Evolutionary conservation across 495 filamentous ascomycete species (phyloP).

Genomic region (Aspergillus bridgeri): DNA sequence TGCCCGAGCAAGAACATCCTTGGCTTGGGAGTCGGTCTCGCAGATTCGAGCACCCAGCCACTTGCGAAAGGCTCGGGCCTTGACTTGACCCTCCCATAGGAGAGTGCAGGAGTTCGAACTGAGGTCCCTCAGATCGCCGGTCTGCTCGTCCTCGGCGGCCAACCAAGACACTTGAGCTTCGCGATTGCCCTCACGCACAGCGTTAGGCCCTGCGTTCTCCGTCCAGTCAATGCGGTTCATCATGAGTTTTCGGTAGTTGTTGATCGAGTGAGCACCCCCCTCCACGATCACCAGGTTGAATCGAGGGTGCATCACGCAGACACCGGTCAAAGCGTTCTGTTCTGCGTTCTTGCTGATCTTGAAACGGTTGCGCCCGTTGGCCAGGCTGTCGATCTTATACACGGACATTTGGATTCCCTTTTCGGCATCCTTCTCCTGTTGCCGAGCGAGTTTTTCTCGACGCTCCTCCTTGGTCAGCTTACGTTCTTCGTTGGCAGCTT

Average conservation of each 20-base stretch:
- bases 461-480: slow-evolving; percentile 89
- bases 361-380: slow-evolving; percentile 88
- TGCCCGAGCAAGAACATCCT: slow-evolving; percentile 68
- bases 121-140: slow-evolving; percentile 73
- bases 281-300: slow-evolving; percentile 90
- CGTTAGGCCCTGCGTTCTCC: slow-evolving; percentile 71
- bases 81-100: slow-evolving; percentile 84
- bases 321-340: slow-evolving; percentile 76
- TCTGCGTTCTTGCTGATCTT: slow-evolving; percentile 91
- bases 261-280: slow-evolving; percentile 76
- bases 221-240: slow-evolving; percentile 91
- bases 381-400: slow-evolving; percentile 82
- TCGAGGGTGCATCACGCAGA: slow-evolving; percentile 84
- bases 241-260: slow-evolving; percentile 85
- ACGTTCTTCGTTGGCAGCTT: slow-evolving; percentile 76
- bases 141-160: slow-evolving; percentile 69
- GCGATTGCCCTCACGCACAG: slow-evolving; percentile 56
- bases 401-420: slow-evolving; percentile 81
- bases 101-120: slow-evolving; percentile 73
- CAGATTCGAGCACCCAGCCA: slow-evolving; percentile 78
- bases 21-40: slow-evolving; percentile 84
- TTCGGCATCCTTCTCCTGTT: slow-evolving; percentile 84
- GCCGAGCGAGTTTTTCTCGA: slow-evolving; percentile 74
- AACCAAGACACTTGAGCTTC: slow-evolving; percentile 68
- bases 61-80: slow-evolving; percentile 71